These are phyloP conservation scores for Schizochytrium sp. DNA, from an alignment of 108 stramenopile species.

Conservation along the genomic window DNA sequence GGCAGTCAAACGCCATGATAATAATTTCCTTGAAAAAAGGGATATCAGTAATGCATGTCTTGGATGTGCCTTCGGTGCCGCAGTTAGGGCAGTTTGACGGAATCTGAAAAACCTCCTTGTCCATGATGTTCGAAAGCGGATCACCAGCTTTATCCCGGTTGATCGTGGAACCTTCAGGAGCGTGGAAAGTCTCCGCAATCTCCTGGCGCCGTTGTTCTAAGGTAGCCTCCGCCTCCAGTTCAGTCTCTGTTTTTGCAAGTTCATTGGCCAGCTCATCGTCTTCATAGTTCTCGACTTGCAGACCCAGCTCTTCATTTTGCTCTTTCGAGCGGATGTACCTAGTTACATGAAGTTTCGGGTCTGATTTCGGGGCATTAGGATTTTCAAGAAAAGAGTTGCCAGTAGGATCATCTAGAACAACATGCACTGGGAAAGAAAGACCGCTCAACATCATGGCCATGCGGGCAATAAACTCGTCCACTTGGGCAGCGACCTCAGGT, in stretches of 20 bases:
- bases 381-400: constrained; percentile 81
- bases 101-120: constrained; percentile 64
- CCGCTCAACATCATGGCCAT: constrained; percentile 63
- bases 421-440: constrained; percentile 63
- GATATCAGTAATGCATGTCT: constrained; percentile 86
- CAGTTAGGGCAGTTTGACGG: constrained; percentile 72
- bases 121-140: not conserved
- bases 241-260: constrained; percentile 5
- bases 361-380: constrained; percentile 70
- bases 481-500: constrained; percentile 18
- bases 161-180: not conserved
- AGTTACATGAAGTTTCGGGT: constrained; percentile 65
- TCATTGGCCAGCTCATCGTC: constrained; percentile 60
- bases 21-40: constrained; percentile 95
- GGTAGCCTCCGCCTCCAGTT: constrained; percentile 54
- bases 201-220: not conserved
- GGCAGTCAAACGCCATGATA: constrained; percentile 87
- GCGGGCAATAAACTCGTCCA: constrained; percentile 57
- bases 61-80: constrained; percentile 63
- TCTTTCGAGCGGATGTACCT: constrained; percentile 65
- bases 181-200: not conserved
- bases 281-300: constrained; percentile 63
- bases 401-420: constrained; percentile 75
- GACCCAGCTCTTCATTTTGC: constrained; percentile 61
- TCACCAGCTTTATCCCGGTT: not conserved